These are phyloP conservation scores for Parietaria judaica DNA, from an alignment of 306 rosid genomes.

Conservation along the genomic window DNA sequence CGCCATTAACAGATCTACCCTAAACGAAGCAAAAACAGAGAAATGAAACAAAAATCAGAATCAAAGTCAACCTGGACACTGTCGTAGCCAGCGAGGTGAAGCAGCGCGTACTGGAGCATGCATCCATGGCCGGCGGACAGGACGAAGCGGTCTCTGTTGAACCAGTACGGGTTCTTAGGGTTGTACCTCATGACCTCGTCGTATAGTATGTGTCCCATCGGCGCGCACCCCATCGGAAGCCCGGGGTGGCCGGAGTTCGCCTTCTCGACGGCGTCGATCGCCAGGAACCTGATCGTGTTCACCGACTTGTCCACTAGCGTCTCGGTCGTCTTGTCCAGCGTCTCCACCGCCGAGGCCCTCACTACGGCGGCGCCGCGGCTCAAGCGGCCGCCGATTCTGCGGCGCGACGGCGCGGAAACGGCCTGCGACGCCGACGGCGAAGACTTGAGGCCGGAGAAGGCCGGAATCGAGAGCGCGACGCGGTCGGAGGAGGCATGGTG, in stretches of 20 bases:
- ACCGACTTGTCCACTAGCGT: constrained; percentile 70
- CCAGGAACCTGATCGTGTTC: constrained; percentile 83
- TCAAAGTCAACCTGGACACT: constrained; percentile 49
- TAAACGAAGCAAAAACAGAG: not conserved
- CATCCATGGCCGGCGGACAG: constrained; percentile 96
- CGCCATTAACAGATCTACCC: not conserved
- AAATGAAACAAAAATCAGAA: not conserved
- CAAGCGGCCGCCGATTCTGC: constrained; percentile 1
- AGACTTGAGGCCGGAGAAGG: constrained; percentile 61
- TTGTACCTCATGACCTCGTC: constrained; percentile 86
- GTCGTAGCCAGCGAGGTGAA: constrained; percentile 91
- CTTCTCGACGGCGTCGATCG: constrained; percentile 83
- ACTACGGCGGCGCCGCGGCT: constrained; percentile 14
- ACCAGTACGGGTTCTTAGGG: constrained; percentile 90
- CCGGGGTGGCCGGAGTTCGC: constrained; percentile 98
- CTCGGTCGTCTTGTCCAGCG: constrained; percentile 42
- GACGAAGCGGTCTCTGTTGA: constrained; percentile 92
- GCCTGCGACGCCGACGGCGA: constrained; percentile 11
- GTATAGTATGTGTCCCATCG: constrained; percentile 79
- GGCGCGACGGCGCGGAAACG: constrained; percentile 11
- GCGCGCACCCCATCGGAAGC: constrained; percentile 97
- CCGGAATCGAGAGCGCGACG: constrained; percentile 44
- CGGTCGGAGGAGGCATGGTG: constrained; percentile 45
- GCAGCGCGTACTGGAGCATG: constrained; percentile 90
- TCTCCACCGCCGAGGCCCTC: constrained; percentile 41